Evolutionary conservation across 2,329 filamentous ascomycete species (phyloP), one percentile per base, ranked within the genome.

Genomic region (Ophiostoma angusticollis): DNA sequence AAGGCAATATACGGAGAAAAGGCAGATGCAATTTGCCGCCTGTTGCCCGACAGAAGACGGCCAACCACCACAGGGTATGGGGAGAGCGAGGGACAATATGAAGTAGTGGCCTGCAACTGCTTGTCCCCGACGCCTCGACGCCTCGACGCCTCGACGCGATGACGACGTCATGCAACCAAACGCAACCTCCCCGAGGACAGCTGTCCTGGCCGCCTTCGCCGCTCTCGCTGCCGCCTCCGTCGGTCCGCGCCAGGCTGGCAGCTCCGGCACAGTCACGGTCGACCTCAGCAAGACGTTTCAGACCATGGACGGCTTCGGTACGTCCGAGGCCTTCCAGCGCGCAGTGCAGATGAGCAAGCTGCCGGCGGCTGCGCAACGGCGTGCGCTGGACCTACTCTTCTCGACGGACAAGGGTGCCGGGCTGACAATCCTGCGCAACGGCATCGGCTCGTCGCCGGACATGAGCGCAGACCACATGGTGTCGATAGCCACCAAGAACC

Each of bases 231-330:
- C 35, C 6, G 22, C 35, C 1, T 9, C 21, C 9, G 14, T 40
- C 6, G 21, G 17, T 4, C 34, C 37, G 3, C 42, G 42, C 34
- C 42, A 45, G 21, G 36, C 39, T 8, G 39, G 39, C 11, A 14
- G n/a, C n/a, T n/a, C n/a, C n/a, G n/a, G 19, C 2, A 33, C 50
- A 8, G 54, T 62, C 39, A 62, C 55, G 0, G 52, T 63, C 18
- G 54, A 63, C 43, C 45, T 57, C 6, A 45, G 51, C 7, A 58
- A 55, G 44, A 60, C 54, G 16, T 62, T 58, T 45, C 62, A 66
- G 49, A 59, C 53, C 2, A 63, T 65, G 31, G 60, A 64, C 45
- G 62, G 62, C 11, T 64, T 64, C 41, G 62, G 62, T 11, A 61
- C 60, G 44, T 58, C 54, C 5, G 59, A 57, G 24, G 62, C 62